These are phyloP conservation scores for Phytophthora sp. DNA, from an alignment of 352 stramenopile genomes.

Conservation along the genomic window DNA sequence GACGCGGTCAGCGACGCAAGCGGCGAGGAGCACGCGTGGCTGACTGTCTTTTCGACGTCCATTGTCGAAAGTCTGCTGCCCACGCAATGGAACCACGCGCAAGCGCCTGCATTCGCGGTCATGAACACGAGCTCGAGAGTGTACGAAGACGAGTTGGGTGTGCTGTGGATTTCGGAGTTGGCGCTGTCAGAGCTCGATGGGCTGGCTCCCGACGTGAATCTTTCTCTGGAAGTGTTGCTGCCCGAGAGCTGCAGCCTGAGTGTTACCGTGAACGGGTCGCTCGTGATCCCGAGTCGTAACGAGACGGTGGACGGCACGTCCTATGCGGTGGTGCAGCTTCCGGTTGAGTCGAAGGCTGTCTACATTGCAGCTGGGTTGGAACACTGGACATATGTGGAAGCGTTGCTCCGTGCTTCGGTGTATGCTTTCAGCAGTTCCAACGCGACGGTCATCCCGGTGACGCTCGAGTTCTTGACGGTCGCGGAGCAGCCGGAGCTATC, in stretches of 20 bases:
- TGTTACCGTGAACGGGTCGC: slow-evolving; percentile 14
- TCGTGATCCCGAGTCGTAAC: not conserved
- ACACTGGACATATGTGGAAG: not conserved
- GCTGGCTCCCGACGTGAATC: slow-evolving; percentile 4
- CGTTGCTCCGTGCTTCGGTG: slow-evolving; percentile 23
- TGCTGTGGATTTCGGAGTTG: slow-evolving; percentile 23
- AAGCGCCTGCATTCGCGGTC: slow-evolving; percentile 14
- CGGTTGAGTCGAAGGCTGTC: slow-evolving; percentile 12
- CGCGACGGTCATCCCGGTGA: slow-evolving; percentile 11
- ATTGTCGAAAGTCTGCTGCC: slow-evolving; percentile 6
- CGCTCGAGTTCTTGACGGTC: slow-evolving; percentile 25
- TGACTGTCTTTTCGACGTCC: slow-evolving; percentile 27
- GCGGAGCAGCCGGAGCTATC: slow-evolving; percentile 14
- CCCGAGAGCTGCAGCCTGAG: slow-evolving; percentile 5
- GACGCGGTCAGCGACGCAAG: slow-evolving; percentile 1
- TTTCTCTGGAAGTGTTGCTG: slow-evolving; percentile 24
- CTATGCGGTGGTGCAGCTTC: slow-evolving; percentile 13
- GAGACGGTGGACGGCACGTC: slow-evolving; percentile 8
- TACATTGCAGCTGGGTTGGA: slow-evolving; percentile 7
- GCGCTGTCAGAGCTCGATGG: slow-evolving; percentile 12
- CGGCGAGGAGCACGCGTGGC: slow-evolving; percentile 5
- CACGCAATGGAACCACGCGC: slow-evolving; percentile 27
- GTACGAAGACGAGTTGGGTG: slow-evolving; percentile 28
- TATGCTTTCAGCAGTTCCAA: slow-evolving; percentile 35
- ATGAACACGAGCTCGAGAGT: slow-evolving; percentile 17